phyloP scores from a whole-genome alignment of 768 basidiomycete species.

The Xerocomus spinulosus region DNA sequence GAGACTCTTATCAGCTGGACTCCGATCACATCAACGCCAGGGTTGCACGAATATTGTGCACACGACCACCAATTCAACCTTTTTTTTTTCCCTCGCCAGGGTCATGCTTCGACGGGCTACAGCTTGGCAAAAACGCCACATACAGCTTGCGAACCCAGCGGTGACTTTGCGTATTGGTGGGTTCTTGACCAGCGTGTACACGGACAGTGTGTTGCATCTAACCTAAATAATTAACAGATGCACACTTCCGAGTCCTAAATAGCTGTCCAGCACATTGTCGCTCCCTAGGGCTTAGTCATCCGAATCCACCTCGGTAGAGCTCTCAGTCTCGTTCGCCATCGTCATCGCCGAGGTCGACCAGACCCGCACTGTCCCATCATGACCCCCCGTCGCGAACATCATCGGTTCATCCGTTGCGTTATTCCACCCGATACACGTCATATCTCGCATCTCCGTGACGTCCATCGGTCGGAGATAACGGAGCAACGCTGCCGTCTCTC shows the following conservation, averaged over 20 bases:
- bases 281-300: slow-evolving; percentile 4
- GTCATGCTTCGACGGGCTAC: no score
- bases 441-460: slow-evolving; percentile 48
- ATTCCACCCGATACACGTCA: slow-evolving; percentile 84
- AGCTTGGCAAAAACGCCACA: no score
- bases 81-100: no score
- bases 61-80: neutral
- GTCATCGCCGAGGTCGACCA: slow-evolving; percentile 51
- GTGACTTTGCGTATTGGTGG: neutral
- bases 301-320: slow-evolving; percentile 20
- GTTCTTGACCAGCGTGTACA: neutral
- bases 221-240: no score
- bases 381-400: slow-evolving; percentile 68
- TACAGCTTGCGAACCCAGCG: no score
- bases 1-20: neutral
- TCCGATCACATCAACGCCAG: neutral
- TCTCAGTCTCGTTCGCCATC: neutral
- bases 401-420: slow-evolving; percentile 42
- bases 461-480: slow-evolving; percentile 60
- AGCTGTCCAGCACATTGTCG: neutral
- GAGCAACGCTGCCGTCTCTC: slow-evolving; percentile 66
- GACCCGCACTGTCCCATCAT: slow-evolving; percentile 71
- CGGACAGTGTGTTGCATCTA: no score
- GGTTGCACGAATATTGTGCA: neutral
- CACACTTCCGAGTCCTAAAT: no score